phyloP scores from a whole-genome alignment of 1,139 yeast genomes.

The Cylindricascospora bacillispora region DNA sequence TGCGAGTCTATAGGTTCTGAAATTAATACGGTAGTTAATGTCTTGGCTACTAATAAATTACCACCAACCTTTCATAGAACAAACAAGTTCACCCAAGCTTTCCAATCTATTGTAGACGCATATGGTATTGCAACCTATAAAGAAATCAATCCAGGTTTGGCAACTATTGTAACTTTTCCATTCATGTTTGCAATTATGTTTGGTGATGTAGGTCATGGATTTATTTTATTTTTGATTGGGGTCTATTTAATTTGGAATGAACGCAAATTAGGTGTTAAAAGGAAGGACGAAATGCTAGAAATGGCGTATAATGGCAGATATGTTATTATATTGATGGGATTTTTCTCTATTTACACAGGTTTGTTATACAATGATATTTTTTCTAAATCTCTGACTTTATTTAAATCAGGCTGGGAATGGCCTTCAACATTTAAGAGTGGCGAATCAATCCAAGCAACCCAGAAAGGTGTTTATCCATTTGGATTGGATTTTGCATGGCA shows the following conservation, averaged over 20 bases:
- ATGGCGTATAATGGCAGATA: constrained; percentile 94
- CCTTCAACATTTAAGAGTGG: constrained; percentile 57
- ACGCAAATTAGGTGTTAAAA: constrained; percentile 44
- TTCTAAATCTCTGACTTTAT: constrained; percentile 78
- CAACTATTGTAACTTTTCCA: constrained; percentile 91
- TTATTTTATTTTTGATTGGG: constrained; percentile 65
- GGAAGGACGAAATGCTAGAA: constrained; percentile 86
- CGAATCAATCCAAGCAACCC: constrained; percentile 49
- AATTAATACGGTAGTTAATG: constrained; percentile 53
- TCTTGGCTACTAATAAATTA: constrained; percentile 55
- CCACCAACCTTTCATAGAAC: constrained; percentile 93
- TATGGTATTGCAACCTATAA: constrained; percentile 90
- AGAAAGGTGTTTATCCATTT: constrained; percentile 58
- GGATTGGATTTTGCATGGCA: constrained; percentile 97
- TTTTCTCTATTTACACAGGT: constrained; percentile 89
- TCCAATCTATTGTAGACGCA: constrained; percentile 88
- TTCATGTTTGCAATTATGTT: constrained; percentile 99
- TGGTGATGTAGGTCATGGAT: constrained; percentile 96
- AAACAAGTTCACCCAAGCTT: constrained; percentile 83
- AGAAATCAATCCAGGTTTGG: constrained; percentile 92
- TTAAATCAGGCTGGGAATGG: constrained; percentile 87
- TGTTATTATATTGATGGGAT: constrained; percentile 80
- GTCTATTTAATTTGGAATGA: constrained; percentile 60
- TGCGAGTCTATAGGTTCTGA: constrained; percentile 29
- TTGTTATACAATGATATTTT: constrained; percentile 85